Conservation (phyloP, 345 rosid species). For the Populus pruinosa region DNA sequence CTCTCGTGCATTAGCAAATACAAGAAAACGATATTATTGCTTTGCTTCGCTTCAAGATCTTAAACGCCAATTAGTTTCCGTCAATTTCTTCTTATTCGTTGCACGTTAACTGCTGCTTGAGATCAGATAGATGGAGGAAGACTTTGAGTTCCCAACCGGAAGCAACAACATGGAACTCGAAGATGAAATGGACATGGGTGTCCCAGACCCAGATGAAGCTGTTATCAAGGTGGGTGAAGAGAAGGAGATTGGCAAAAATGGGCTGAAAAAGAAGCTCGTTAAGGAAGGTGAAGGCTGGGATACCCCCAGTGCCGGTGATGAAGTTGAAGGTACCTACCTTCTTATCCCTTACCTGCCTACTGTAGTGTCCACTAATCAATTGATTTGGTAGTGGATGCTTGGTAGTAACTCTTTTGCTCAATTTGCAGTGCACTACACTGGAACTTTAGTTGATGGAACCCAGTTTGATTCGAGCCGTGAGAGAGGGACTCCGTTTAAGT, state of each 20-base stretch:
- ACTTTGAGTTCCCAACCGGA: constrained; percentile 51
- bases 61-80: no score
- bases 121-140: constrained; percentile 48
- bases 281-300: constrained; percentile 74
- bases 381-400: no score
- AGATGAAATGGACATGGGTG: constrained; percentile 52
- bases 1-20: no score
- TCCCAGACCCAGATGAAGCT: constrained; percentile 29
- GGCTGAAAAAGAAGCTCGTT: constrained; percentile 80
- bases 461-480: constrained; percentile 91
- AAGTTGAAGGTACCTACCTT: constrained; percentile 63
- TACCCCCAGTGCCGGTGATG: constrained; percentile 68
- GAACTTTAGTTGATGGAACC: constrained; percentile 88
- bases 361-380: no score
- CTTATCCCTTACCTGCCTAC: no score
- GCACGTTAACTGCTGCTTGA: neutral
- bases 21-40: no score
- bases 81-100: no score
- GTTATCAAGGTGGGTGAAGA: constrained; percentile 14
- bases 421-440: constrained; percentile 55
- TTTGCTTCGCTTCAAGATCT: no score
- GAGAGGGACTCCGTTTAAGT: constrained; percentile 79
- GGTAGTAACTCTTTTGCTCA: neutral
- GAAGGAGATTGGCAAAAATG: constrained; percentile 73
- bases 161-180: constrained; percentile 12